A percentile compares a stretch with the other conserved stretches of the same genome.
phyloP scores from a whole-genome alignment of 768 basidiomycete species.

The Boletus insuetus region DNA sequence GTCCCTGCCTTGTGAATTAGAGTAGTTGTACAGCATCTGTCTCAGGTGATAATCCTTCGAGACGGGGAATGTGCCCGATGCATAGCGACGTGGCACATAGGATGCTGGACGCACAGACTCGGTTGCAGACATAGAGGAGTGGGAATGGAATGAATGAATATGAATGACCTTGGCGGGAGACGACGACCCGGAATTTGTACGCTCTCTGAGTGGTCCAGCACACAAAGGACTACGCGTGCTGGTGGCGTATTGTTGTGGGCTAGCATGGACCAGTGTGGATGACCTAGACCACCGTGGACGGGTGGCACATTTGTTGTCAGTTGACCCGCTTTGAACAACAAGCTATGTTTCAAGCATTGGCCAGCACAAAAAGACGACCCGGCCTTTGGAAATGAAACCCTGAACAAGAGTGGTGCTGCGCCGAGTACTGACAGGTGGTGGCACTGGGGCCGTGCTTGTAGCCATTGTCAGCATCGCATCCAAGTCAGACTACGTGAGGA shows the following conservation, averaged over 20 bases:
- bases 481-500: neutral
- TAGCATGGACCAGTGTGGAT: neutral
- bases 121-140: slow-evolving; percentile 7
- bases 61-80: slow-evolving; percentile 29
- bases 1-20: neutral
- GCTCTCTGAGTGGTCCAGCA: slow-evolving; percentile 3
- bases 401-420: neutral
- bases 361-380: too few species aligned
- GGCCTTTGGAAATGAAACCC: too few species aligned
- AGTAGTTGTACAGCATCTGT: slow-evolving; percentile 29
- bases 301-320: neutral
- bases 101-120: slow-evolving; percentile 4
- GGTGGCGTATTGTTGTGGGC: slow-evolving; percentile 6
- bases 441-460: slow-evolving; percentile 6
- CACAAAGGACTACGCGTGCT: neutral
- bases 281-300: neutral
- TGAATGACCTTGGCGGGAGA: neutral
- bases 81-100: slow-evolving; percentile 18
- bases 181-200: slow-evolving; percentile 15
- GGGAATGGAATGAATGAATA: neutral
- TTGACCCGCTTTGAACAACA: neutral
- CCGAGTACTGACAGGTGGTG: neutral
- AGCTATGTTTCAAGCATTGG: neutral
- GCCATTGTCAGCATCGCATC: slow-evolving; percentile 4
- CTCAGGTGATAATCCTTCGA: slow-evolving; percentile 23